Evolutionary conservation across 441 rosid species (phyloP).

Genomic region (Aleurites moluccanus): DNA sequence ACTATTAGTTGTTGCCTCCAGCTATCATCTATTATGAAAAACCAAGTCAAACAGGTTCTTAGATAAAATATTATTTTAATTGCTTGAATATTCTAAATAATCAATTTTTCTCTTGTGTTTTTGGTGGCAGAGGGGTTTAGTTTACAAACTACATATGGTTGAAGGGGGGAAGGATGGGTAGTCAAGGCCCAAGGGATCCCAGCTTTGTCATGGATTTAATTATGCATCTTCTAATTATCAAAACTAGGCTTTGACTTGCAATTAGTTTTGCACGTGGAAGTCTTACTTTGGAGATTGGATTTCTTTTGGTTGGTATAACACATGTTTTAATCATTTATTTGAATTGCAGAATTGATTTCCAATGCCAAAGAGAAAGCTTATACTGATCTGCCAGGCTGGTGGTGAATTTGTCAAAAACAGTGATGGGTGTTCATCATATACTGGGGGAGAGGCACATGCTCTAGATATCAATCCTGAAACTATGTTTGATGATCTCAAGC

Average conservation of each 20-base stretch:
- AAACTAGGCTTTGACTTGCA: slow-evolving; percentile 1
- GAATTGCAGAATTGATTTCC: slow-evolving; percentile 27
- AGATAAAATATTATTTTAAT: neutral
- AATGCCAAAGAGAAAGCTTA: slow-evolving; percentile 86
- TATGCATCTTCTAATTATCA: neutral
- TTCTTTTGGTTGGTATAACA: neutral
- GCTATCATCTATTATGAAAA: too few species aligned
- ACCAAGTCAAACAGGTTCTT: neutral
- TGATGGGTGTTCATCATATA: slow-evolving; percentile 67
- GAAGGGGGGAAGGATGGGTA: too few species aligned
- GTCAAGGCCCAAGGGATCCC: too few species aligned
- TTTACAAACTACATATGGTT: too few species aligned
- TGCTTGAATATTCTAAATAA: neutral
- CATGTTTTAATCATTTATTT: slow-evolving; percentile 19
- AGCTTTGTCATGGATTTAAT: neutral
- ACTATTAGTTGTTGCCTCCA: too few species aligned
- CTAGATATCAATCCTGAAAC: slow-evolving; percentile 68
- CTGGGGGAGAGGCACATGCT: slow-evolving; percentile 90
- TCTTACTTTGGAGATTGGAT: slow-evolving; percentile 15
- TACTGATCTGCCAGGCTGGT: slow-evolving; percentile 80
- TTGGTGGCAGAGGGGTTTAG: neutral
- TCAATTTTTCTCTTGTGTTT: neutral
- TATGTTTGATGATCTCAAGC: slow-evolving; percentile 62
- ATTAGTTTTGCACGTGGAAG: neutral
- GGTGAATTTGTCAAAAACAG: slow-evolving; percentile 66